Evolutionary conservation across 2,329 filamentous ascomycete genomes (phyloP).

Genomic region (Cladophialophora psammophila): DNA sequence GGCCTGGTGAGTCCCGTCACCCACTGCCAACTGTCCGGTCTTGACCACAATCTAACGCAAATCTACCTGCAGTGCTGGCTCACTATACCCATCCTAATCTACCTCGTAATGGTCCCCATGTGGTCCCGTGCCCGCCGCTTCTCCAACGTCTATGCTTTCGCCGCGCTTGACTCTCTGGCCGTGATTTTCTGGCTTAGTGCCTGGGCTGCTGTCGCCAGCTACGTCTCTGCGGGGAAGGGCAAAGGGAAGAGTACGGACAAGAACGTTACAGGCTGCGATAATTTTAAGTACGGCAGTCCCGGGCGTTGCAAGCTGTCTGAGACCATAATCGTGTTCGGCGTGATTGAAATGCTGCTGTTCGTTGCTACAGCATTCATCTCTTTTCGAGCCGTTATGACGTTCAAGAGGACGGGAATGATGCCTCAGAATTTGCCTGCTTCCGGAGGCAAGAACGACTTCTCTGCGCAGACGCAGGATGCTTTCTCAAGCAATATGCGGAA

Average conservation of each 20-base stretch:
- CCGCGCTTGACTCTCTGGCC: slow-evolving; percentile 62
- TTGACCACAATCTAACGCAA: slow-evolving; percentile 1
- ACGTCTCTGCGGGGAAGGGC: slow-evolving; percentile 62
- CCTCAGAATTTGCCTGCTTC: slow-evolving; percentile 52
- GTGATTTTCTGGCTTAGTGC: slow-evolving; percentile 66
- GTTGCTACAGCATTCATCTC: slow-evolving; percentile 60
- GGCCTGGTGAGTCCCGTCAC: slow-evolving; percentile 42
- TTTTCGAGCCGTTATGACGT: slow-evolving; percentile 62
- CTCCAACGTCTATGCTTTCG: slow-evolving; percentile 67
- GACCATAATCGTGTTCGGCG: slow-evolving; percentile 63
- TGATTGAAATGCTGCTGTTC: slow-evolving; percentile 67
- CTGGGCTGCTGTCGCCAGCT: slow-evolving; percentile 63
- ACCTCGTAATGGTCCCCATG: slow-evolving; percentile 67
- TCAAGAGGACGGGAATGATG: slow-evolving; percentile 63
- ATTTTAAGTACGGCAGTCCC: slow-evolving; percentile 62
- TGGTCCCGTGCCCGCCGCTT: slow-evolving; percentile 66
- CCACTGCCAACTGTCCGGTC: neutral
- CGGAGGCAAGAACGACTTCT: slow-evolving; percentile 50
- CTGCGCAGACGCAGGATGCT: slow-evolving; percentile 57
- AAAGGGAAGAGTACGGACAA: slow-evolving; percentile 52
- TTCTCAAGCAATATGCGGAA: slow-evolving; percentile 56
- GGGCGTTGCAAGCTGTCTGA: slow-evolving; percentile 65
- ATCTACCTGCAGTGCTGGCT: slow-evolving; percentile 61
- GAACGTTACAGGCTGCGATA: slow-evolving; percentile 59
- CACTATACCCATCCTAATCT: slow-evolving; percentile 64